phyloP scores from a whole-genome alignment of 1,139 yeast species.

The Keqinozyma sinolaborantium region DNA sequence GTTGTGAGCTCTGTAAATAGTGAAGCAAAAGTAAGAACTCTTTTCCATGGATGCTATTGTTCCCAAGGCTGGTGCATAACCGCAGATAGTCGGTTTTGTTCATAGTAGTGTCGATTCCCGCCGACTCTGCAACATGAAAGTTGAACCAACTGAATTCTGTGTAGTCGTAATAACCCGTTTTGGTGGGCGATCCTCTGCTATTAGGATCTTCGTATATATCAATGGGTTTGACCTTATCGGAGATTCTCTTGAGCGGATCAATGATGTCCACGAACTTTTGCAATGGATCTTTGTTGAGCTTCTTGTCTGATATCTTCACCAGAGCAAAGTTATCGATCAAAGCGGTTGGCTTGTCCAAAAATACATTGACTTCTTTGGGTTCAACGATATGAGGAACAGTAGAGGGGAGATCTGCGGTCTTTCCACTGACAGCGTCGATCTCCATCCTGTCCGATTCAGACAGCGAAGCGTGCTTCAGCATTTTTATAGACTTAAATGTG shows the following conservation, averaged over 20 bases:
- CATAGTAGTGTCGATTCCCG: constrained; percentile 5
- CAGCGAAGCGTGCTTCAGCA: constrained; percentile 4
- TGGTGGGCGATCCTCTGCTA: constrained; percentile 31
- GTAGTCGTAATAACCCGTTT: constrained; percentile 26
- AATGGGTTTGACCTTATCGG: constrained; percentile 33
- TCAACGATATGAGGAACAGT: neutral
- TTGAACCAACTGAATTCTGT: constrained; percentile 41
- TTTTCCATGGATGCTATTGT: constrained; percentile 4
- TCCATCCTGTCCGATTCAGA: constrained; percentile 9
- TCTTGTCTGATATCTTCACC: constrained; percentile 27
- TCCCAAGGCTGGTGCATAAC: constrained; percentile 6
- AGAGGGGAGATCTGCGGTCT: neutral
- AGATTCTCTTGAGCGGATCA: constrained; percentile 37
- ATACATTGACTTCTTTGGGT: constrained; percentile 15
- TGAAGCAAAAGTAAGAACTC: constrained; percentile 23
- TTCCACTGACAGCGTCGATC: constrained; percentile 8
- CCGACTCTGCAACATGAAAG: constrained; percentile 29
- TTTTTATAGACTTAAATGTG: constrained; percentile 2
- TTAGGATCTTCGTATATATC: constrained; percentile 34
- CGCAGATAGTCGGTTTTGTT: constrained; percentile 13
- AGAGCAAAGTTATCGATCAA: constrained; percentile 37
- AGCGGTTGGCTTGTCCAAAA: constrained; percentile 1
- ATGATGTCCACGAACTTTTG: constrained; percentile 37
- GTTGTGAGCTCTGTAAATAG: constrained; percentile 13
- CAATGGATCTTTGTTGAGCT: constrained; percentile 15